Conservation (phyloP, 345 rosid genomes). For the Brassica cretica region DNA sequence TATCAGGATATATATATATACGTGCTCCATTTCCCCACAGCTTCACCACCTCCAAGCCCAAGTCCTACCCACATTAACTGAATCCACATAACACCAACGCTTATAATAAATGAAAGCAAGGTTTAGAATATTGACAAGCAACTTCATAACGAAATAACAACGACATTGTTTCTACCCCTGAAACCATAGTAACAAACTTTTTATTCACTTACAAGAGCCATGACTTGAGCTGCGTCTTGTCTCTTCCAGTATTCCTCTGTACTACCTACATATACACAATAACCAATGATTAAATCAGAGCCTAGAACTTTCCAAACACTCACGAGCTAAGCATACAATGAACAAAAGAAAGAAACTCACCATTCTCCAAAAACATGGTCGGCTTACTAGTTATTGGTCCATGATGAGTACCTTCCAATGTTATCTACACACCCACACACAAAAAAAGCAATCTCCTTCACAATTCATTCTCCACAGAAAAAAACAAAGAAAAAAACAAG, state of each 20-base stretch:
- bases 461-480: too few relatives aligned
- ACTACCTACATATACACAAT: conserved; percentile 59
- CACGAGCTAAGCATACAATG: not conserved
- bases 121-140: not conserved
- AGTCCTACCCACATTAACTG: conserved; percentile 95
- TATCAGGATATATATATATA: too few relatives aligned
- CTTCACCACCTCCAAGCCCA: conserved; percentile 75
- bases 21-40: conserved; percentile 86
- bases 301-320: not conserved
- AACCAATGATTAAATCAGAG: not conserved
- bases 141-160: not conserved
- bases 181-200: not conserved
- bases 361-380: conserved; percentile 88
- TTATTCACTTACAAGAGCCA: conserved; percentile 70
- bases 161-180: not conserved
- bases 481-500: too few relatives aligned
- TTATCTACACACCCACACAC: conserved; percentile 50
- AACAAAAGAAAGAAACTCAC: conserved; percentile 40
- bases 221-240: conserved; percentile 75
- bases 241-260: conserved; percentile 92
- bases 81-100: conserved; percentile 10
- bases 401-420: conserved; percentile 92
- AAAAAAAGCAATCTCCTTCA: conserved; percentile 7
- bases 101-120: conserved; percentile 9
- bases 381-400: conserved; percentile 85